Evolutionary conservation across 257 asterid species (phyloP).

Genomic region (Anisodus acutangulus): DNA sequence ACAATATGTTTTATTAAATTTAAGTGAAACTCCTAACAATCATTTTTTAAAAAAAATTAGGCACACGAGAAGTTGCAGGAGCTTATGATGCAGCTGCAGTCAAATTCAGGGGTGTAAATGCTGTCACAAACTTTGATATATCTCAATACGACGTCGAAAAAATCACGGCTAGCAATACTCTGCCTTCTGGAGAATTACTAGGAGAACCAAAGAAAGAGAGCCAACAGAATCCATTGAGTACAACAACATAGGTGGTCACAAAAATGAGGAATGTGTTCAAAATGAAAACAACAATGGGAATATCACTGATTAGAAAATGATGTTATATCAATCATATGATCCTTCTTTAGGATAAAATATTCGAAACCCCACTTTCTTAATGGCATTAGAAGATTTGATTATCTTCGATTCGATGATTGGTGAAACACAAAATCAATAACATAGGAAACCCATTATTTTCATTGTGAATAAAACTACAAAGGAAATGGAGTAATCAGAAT

Average conservation of each 20-base stretch:
- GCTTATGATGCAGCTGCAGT: conserved; percentile 61
- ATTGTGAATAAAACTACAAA: no score
- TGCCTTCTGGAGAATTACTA: conserved; percentile 43
- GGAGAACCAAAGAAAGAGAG: conserved; percentile 51
- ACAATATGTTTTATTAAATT: not conserved
- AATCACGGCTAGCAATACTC: conserved; percentile 53
- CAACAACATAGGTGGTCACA: not conserved
- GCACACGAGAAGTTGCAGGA: conserved; percentile 62
- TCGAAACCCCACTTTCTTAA: conserved; percentile 35
- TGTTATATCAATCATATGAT: conserved; percentile 35
- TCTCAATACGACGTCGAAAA: conserved; percentile 51
- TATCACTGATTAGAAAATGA: conserved; percentile 45
- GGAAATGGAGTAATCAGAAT: no score
- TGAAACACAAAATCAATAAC: no score
- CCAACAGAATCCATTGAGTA: conserved; percentile 34
- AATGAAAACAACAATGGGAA: conserved; percentile 24
- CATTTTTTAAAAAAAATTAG: conserved; percentile 26
- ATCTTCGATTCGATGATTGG: conserved; percentile 39
- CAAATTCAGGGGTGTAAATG: conserved; percentile 54
- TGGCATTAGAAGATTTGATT: conserved; percentile 53
- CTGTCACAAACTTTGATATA: conserved; percentile 55
- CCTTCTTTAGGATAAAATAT: conserved; percentile 30
- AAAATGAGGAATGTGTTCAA: conserved; percentile 26
- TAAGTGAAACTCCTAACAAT: not conserved
- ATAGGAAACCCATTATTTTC: not conserved